Percentiles rank a stretch among this genome's conserved stretches.
Conservation (phyloP, 192 early-diverging fungal genomes). For the Umbelopsis ramanniana region DNA sequence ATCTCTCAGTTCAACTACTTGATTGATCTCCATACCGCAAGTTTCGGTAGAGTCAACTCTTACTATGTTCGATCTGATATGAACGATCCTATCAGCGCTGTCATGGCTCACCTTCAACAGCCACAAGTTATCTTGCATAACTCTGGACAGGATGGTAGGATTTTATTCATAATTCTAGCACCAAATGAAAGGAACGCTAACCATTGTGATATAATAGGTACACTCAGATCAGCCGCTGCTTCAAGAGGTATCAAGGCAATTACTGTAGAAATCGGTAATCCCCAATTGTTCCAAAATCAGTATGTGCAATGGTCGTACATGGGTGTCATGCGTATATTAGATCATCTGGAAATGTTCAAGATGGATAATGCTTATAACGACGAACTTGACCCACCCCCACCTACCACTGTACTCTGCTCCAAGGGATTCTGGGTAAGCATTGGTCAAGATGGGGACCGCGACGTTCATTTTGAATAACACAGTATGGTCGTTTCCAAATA, state of each 20-base stretch:
- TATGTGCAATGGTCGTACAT: slow-evolving; percentile 75
- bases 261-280: slow-evolving; percentile 93
- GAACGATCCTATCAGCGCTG: slow-evolving; percentile 70
- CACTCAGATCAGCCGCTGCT: slow-evolving; percentile 80
- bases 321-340: slow-evolving; percentile 70
- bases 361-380: slow-evolving; percentile 21
- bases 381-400: slow-evolving; percentile 25
- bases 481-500: slow-evolving; percentile 47
- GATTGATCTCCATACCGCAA: slow-evolving; percentile 90
- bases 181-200: neutral
- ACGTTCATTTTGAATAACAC: neutral
- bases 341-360: slow-evolving; percentile 65
- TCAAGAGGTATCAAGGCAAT: slow-evolving; percentile 80
- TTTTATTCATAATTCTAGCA: neutral
- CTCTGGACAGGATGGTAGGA: slow-evolving; percentile 69
- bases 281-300: slow-evolving; percentile 82
- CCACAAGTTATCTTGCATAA: slow-evolving; percentile 78
- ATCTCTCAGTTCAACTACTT: slow-evolving; percentile 81
- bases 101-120: slow-evolving; percentile 85
- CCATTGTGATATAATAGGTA: slow-evolving; percentile 51
- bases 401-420: slow-evolving; percentile 39
- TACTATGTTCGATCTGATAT: slow-evolving; percentile 89
- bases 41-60: slow-evolving; percentile 83
- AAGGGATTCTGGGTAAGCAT: slow-evolving; percentile 40
- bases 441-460: neutral